Percentiles rank a stretch among this genome's conserved stretches.
Conservation (phyloP, 2,329 filamentous ascomycete genomes). For the Didymella exigua region DNA sequence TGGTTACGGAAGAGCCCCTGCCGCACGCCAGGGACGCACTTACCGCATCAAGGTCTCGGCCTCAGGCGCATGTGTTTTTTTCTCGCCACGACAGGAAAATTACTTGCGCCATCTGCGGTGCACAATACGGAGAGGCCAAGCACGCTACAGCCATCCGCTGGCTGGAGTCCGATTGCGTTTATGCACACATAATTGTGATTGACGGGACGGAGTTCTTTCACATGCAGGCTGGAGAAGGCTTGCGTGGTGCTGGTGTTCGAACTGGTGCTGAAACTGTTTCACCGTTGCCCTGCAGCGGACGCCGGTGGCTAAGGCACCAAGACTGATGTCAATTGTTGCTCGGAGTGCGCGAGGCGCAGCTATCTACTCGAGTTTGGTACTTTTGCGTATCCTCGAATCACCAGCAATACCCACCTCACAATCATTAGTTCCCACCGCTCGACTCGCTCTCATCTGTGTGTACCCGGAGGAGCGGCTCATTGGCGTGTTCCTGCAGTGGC, state of each 20-base stretch:
- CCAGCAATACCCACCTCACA: neutral
- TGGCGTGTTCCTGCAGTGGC: slow-evolving; percentile 38
- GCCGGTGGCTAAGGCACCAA: slow-evolving; percentile 8
- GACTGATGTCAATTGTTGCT: slow-evolving; percentile 8
- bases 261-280: slow-evolving; percentile 16
- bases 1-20: slow-evolving; percentile 8
- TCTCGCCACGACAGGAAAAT: slow-evolving; percentile 8
- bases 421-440: slow-evolving; percentile 2
- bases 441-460: neutral
- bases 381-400: slow-evolving; percentile 9
- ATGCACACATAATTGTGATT: slow-evolving; percentile 9
- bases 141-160: slow-evolving; percentile 14
- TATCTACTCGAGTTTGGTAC: slow-evolving; percentile 3
- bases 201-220: slow-evolving; percentile 8
- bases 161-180: slow-evolving; percentile 6
- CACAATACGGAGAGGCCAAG: neutral
- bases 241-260: slow-evolving; percentile 9
- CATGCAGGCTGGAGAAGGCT: slow-evolving; percentile 7
- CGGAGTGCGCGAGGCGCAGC: slow-evolving; percentile 6
- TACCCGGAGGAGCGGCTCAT: slow-evolving; percentile 9
- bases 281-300: slow-evolving; percentile 10
- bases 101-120: slow-evolving; percentile 10
- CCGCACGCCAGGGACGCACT: slow-evolving; percentile 7
- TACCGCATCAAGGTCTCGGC: slow-evolving; percentile 6
- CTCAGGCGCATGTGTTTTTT: slow-evolving; percentile 11